Base-by-base conservation (phyloP, 345 rosid species). In the Heritiera littoralis region DNA sequence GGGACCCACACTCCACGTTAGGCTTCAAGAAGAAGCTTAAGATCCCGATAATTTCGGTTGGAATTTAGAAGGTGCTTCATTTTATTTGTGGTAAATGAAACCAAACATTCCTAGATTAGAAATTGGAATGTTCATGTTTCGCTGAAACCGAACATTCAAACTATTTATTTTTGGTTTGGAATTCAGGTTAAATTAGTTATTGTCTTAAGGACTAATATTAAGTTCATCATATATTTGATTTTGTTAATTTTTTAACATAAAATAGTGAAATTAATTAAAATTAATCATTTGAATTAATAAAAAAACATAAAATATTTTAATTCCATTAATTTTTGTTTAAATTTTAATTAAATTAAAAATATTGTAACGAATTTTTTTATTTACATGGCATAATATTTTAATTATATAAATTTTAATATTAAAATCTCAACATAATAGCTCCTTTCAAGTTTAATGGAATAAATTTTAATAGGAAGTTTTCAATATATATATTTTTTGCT, bases 11-110 rank as follows among this genome's bases (percentile, higher is more conserved):
- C 43, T 41, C 38, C 38, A 35, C 3, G 38, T 35, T 41, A 41
- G 3, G 38, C 70, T 40, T 66, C 17, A 17, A 23, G 71, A 66
- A 40, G 14, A 66, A 43, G 51, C 8, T 66, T 12, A 66, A 38
- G 69, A 66, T 15, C 72, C 71, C 72, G 49, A 8, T 66, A 41
- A 66, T 41, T 43, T n/a, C 52, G 52, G 30, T 41, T 67, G 49
- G 15, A 67, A 66, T 9, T 18, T 66, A 40, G 48, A 7, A 40
- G 70, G 46, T 65, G 69, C 69, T 15, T 4, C 1, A 10, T 28
- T 61, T 28, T 6, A 43, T 43, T 43, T 43, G 40, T 30, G 30
- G 18, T 12, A 63, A 63, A 8, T 63, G 14, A 7, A 63, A 32
- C 12, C 9, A 8, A 8, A 23, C 35, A 23, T 23, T 3, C 35